Conservation (phyloP, 192 early-diverging fungal genomes). For the Podila epicladia region DNA sequence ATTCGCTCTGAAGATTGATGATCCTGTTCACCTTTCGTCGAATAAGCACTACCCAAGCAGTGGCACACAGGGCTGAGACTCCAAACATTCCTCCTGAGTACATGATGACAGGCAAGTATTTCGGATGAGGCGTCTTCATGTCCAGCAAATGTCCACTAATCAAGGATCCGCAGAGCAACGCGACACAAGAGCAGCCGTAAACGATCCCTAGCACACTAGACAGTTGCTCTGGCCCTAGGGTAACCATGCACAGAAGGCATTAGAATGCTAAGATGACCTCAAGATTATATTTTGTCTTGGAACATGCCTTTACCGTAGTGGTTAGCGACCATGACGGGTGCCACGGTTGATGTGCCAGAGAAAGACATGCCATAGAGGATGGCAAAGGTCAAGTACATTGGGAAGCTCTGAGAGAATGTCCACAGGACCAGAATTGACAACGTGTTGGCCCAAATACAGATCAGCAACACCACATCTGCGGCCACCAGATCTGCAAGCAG, state of each 20-base stretch:
- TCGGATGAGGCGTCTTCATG: constrained; percentile 8
- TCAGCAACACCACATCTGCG: constrained; percentile 37
- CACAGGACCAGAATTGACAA: constrained; percentile 53
- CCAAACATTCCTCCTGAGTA: constrained; percentile 26
- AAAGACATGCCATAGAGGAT: constrained; percentile 51
- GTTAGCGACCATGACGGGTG: constrained; percentile 38
- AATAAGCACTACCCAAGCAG: constrained; percentile 10
- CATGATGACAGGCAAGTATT: constrained; percentile 22
- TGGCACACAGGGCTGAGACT: constrained; percentile 10
- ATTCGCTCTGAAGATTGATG: too few relatives aligned
- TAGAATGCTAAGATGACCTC: neutral
- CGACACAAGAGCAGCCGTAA: constrained; percentile 45
- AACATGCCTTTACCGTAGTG: constrained; percentile 41
- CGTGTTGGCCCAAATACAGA: constrained; percentile 15
- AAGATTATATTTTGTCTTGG: neutral
- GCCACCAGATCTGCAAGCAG: constrained; percentile 47
- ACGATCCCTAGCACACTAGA: constrained; percentile 47
- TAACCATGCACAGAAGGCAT: neutral
- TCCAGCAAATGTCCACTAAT: constrained; percentile 45
- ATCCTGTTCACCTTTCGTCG: neutral
- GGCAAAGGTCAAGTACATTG: constrained; percentile 44
- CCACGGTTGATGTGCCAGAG: constrained; percentile 58
- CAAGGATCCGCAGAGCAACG: constrained; percentile 43
- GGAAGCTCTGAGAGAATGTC: constrained; percentile 53
- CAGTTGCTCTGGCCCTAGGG: constrained; percentile 25